Evolutionary conservation across 768 basidiomycete species (phyloP), one percentile per base, ranked within the genome.

Genomic region (Mrakia blollopis): DNA sequence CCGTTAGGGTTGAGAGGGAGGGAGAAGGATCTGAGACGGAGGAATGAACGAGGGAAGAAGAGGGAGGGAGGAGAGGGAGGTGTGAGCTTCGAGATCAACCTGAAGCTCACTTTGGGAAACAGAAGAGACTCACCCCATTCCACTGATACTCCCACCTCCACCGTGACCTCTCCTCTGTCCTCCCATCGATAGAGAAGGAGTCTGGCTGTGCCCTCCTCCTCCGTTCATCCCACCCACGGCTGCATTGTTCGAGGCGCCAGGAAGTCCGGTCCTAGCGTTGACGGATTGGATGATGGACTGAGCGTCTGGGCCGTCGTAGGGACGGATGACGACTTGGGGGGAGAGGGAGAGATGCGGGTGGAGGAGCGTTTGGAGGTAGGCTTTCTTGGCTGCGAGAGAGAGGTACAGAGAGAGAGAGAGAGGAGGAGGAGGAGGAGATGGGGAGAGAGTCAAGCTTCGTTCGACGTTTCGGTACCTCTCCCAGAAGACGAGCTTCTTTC

Each of bases 281-380:
- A 77, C 76, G 32, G 41, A 47, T 11, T 44, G 25, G 78, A 86
- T 83, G 80, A 86, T 85, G 28, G 81, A 78, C 81, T 94, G 92
- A 10, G 94, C 95, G 84, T 99, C 96, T 61, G 93, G 88, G 2
- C 93, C 94, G 83, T 95, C 95, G 85, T 98, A 99, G 2, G 97
- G 94, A 80, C 88, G 88, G 84, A 99, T 92, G 74, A 75, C 16
- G 78, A 76, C 73, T 76, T 65, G 39, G n/a, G 61, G 16, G 44
- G 76, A 41, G 62, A 63, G 75, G 54, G 81, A 82, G 0, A 81
- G 81, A 57, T 79, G 78, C 11, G 79, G 78, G 63, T 81, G 68
- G 37, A 92, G 93, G 81, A 98, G 87, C 60, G 93, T 90, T 75
- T 90, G 88, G 54, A 99, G 91, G 86, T 98, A 99, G 75, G 94